These are phyloP conservation scores for Gossypium longicalyx DNA, from an alignment of 345 rosid species.

Conservation along the genomic window DNA sequence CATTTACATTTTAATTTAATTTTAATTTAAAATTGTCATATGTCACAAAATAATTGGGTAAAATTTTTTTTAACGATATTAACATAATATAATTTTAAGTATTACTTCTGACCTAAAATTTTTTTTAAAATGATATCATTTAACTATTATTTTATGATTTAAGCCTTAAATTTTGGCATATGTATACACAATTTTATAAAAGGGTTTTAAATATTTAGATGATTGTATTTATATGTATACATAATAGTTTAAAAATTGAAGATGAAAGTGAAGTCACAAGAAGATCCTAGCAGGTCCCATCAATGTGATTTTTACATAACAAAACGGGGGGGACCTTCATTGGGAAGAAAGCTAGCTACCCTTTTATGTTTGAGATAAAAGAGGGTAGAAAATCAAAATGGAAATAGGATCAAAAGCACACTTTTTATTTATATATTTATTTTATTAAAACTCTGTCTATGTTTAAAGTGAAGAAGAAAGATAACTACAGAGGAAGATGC, in stretches of 20 bases:
- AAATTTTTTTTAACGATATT: no score
- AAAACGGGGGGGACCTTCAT: not conserved
- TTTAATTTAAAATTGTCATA: no score
- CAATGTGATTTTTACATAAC: not conserved
- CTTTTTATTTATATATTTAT: not conserved
- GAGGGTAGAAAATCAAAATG: not conserved
- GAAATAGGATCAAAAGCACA: constrained; percentile 6
- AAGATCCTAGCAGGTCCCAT: not conserved
- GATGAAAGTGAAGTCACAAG: not conserved
- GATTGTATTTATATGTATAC: no score
- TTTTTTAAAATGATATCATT: no score
- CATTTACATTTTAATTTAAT: not conserved
- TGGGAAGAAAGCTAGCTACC: not conserved
- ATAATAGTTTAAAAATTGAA: no score
- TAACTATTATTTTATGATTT: no score
- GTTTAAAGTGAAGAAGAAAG: constrained; percentile 11
- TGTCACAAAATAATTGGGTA: no score
- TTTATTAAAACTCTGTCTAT: not conserved
- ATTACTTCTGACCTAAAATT: no score
- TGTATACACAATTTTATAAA: no score
- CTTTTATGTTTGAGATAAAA: not conserved
- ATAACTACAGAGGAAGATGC: constrained; percentile 4
- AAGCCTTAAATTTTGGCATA: no score
- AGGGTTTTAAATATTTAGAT: no score
- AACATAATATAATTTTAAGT: no score